Evolutionary conservation across 371 early-diverging fungal species (phyloP), one percentile per base, ranked within the genome.

Genomic region (Mortierella sp.): DNA sequence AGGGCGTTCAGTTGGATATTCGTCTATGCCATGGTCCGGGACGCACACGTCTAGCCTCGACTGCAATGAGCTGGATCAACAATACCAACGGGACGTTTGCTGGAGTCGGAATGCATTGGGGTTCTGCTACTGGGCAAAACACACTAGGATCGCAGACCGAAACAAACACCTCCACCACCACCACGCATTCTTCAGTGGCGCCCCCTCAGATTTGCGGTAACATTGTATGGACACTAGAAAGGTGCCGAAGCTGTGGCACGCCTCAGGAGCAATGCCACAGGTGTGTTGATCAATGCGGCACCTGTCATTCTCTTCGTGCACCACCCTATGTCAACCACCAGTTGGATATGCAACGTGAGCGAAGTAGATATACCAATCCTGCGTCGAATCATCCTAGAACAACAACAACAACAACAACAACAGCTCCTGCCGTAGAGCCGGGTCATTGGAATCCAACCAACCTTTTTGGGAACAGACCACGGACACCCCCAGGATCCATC

Each of bases 311-410:
- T 10, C 5, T 52, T 3, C 66, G 73, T 1, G 61, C 51, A 9
- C 67, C 73, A 14, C 73, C 73, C 0, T 61, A 19, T 29, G 66
- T 72, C 58, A 72, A 72, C 59, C 73, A 72, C 17, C 66, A 66
- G 29, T 62, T 58, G 3, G 40, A 44, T 3, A 49, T 66, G 13
- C 62, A 61, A n/a, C 65, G 72, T 17, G 59, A 72, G 40, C 48
- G 67, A 28, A 13, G 48, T 19, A 46, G 47, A 14, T 56, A 67
- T 22, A 45, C 21, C 2, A 29, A 59, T 2, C 1, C 37, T 13
- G 54, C 19, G 25, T 27, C 54, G 9, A 28, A 41, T n/a, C 12
- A n/a, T 5, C 44, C 14, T 3, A 19, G 16, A 14, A 5, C 44
- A 5, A 19, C 44, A 43, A 43, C 44, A 43, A 9, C 7, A 8